Base-by-base conservation (phyloP, 306 rosid genomes). In the Carpinus viminea region DNA sequence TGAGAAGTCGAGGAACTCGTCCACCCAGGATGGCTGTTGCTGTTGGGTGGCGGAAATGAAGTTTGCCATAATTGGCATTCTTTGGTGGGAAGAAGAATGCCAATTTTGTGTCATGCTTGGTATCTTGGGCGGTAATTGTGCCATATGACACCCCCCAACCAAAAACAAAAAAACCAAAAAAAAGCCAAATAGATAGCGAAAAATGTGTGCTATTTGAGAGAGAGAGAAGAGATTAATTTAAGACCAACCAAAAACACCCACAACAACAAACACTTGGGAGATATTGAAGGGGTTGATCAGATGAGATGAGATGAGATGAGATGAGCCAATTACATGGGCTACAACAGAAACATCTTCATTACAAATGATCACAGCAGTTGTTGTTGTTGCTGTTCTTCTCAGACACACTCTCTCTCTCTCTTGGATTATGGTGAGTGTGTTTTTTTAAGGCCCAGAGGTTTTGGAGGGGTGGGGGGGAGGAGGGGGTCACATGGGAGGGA, bases 41-140 rank as follows among this genome's bases (percentile, higher is more conserved):
- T 65, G 12, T 65, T 43, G 69, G 69, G 76, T 36, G 36, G 83
- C 56, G 69, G 87, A 65, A 12, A 62, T 24, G 79, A 79, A 85
- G 12, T 79, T 87, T 54, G 96, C 48, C 75, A 78, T 80, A 17
- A 87, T n/a, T 36, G 91, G 26, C 52, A 75, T 74, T 53, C 70
- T 89, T 53, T 88, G 88, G 75, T 81, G 89, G 34, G 88, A 84
- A 82, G 83, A 83, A 56, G 90, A 71, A 34, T 93, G 86, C 93
- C 92, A 91, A 87, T 94, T 91, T 54, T 89, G 97, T 55, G 96
- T 72, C 80, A 90, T 87, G 84, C 81, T 89, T 8, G 98, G 98
- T 82, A 86, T 80, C 87, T 95, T 95, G 13, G 98, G 98, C 59
- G 98, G 98, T 75, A 95, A 92, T 83, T 95, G 98, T 76, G 98